Percentiles rank a stretch among this genome's conserved stretches.
phyloP scores from a whole-genome alignment of 495 filamentous ascomycete species.

The Monascus purpureus region DNA sequence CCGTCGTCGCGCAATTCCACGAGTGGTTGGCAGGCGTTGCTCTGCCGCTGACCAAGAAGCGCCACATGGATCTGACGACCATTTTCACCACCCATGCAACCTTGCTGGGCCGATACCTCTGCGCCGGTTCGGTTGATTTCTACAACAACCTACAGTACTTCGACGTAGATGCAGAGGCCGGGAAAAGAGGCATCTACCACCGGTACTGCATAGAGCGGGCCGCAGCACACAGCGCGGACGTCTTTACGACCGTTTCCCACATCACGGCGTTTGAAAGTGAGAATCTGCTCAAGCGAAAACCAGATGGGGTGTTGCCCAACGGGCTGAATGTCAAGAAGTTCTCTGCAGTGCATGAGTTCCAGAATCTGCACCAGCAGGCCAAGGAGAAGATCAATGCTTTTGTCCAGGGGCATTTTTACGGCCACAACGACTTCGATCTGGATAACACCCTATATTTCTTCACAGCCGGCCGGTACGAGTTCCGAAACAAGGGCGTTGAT shows the following conservation, averaged over 20 bases:
- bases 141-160: conserved; percentile 99
- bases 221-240: conserved; percentile 79
- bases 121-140: conserved; percentile 94
- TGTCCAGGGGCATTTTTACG: conserved; percentile 95
- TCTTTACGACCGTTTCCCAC: conserved; percentile 97
- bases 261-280: conserved; percentile 98
- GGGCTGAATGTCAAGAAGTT: conserved; percentile 98
- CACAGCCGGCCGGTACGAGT: conserved; percentile 92
- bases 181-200: conserved; percentile 97
- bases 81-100: conserved; percentile 99
- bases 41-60: conserved; percentile 78
- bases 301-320: conserved; percentile 90
- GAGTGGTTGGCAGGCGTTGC: conserved; percentile 98
- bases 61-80: conserved; percentile 90
- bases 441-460: conserved; percentile 98
- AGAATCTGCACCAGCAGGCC: conserved; percentile 89
- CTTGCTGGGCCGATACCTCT: conserved; percentile 86
- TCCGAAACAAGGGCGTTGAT: conserved; percentile 94
- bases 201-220: conserved; percentile 95
- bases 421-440: conserved; percentile 90
- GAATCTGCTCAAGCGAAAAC: conserved; percentile 93
- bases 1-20: conserved; percentile 95
- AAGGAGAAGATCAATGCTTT: conserved; percentile 99
- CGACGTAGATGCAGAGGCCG: conserved; percentile 91
- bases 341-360: conserved; percentile 96